Base-by-base conservation (phyloP, 345 rosid species). In the Arabidopsis arenosa region DNA sequence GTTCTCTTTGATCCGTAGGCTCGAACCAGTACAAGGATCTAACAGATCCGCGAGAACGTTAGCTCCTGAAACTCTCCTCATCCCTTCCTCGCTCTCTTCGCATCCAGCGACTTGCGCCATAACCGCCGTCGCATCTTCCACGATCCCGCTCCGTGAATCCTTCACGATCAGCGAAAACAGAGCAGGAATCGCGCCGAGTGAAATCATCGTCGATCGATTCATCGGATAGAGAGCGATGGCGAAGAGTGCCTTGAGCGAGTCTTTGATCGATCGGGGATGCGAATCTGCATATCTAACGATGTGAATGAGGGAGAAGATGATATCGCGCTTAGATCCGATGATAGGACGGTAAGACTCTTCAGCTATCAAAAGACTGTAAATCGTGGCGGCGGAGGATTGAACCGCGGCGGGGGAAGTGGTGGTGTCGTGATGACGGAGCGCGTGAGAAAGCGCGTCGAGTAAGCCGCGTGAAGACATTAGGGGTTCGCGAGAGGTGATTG, bases 71-170 rank as follows among this genome's bases (percentile, higher is more conserved):
- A 81, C 83, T 53, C 66, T 89, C 47, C 83, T 70, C 61, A 92
- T 87, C 32, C 84, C 98, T 9, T 80, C 90, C 53, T 81, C 91
- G 52, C 92, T 85, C 80, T 89, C 98, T 68, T 86, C 97, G 63
- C 96, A 89, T n/a, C 98, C 96, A 11, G 92, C 97, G 2, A 94
- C 78, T 79, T 94, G 98, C 26, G 96, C 95, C 58, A 90, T 75
- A 73, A 94, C 98, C 28, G 97, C 98, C 65, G 89, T 87, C 11
- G 98, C 90, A 71, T 94, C 98, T 80, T 94, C 98, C 64, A 94
- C 89, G 30, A 94, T 81, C 62, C 98, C 98, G 14, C 75, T 84
- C 48, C 95, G 77, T n/a, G 90, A 90, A 56, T 90, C 97, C 70
- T 86, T 89, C 9, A 94, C 66, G 33, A 90, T 86, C 5, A 90